A percentile compares a stretch with the other conserved stretches of the same genome.
Evolutionary conservation across 2,329 filamentous ascomycete species (phyloP).

Genomic region (Aspergillus sp.): DNA sequence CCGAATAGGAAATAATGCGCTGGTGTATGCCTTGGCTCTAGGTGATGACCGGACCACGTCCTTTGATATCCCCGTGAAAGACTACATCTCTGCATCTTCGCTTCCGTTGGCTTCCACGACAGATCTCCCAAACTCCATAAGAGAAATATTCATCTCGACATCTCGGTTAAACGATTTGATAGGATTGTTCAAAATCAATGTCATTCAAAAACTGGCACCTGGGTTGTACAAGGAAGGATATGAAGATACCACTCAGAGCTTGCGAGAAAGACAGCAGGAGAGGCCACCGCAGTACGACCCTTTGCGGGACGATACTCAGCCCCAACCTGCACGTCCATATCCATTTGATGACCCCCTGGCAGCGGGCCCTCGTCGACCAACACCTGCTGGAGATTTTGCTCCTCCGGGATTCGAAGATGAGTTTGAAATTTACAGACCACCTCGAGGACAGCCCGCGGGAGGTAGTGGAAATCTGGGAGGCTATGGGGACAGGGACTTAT

Average conservation of each 20-base stretch:
- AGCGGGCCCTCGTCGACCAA: conserved; percentile 52
- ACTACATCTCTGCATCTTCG: conserved; percentile 63
- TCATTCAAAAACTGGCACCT: conserved; percentile 79
- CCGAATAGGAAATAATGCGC: conserved; percentile 74
- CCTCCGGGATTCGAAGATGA: conserved; percentile 93
- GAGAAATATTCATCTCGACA: conserved; percentile 66
- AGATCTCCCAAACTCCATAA: conserved; percentile 27
- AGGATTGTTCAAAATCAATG: conserved; percentile 63
- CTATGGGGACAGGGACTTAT: conserved; percentile 67
- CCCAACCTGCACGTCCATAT: conserved; percentile 58
- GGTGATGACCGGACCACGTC: conserved; percentile 75
- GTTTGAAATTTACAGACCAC: conserved; percentile 68
- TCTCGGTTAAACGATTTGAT: conserved; percentile 64
- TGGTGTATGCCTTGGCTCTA: conserved; percentile 70
- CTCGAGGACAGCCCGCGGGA: conserved; percentile 42
- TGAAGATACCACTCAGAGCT: conserved; percentile 46
- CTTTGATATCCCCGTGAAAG: conserved; percentile 66
- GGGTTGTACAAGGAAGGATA: conserved; percentile 72
- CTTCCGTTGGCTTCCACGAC: conserved; percentile 45
- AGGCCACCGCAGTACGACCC: conserved; percentile 40
- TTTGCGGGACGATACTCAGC: conserved; percentile 47
- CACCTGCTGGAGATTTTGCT: conserved; percentile 67
- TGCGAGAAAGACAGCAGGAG: conserved; percentile 37
- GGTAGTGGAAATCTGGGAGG: conserved; percentile 30
- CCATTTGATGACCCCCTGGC: conserved; percentile 63